Evolutionary conservation across 2,329 filamentous ascomycete genomes (phyloP).

Genomic region (Calonectria pauciramosa): DNA sequence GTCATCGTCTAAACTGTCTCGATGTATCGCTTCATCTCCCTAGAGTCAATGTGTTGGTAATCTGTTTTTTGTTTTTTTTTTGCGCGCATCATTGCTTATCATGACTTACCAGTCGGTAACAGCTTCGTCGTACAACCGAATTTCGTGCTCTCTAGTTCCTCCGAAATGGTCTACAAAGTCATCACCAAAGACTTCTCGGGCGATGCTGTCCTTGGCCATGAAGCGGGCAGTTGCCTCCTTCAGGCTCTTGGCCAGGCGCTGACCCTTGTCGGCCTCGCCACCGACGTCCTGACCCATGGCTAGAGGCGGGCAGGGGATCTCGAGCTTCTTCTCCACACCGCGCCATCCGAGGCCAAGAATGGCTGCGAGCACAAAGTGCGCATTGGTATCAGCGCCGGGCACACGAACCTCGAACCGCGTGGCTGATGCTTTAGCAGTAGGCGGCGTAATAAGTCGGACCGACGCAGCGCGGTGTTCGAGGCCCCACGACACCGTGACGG

Average conservation of each 20-base stretch:
- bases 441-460: constrained; percentile 89
- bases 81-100: too few relatives aligned
- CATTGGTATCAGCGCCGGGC: constrained; percentile 93
- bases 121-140: constrained; percentile 92
- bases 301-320: constrained; percentile 85
- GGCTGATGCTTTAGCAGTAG: constrained; percentile 85
- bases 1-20: constrained; percentile 70
- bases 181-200: constrained; percentile 94
- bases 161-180: constrained; percentile 97
- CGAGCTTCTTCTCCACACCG: constrained; percentile 92
- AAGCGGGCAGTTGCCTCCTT: constrained; percentile 88
- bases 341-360: constrained; percentile 91
- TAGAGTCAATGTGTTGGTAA: constrained; percentile 49
- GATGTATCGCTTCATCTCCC: constrained; percentile 84
- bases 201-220: constrained; percentile 82
- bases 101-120: constrained; percentile 92
- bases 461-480: constrained; percentile 94
- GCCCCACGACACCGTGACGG: constrained; percentile 97
- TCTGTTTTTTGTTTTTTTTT: background rate
- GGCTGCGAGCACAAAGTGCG: constrained; percentile 87
- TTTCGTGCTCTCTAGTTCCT: constrained; percentile 92
- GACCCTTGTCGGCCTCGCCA: constrained; percentile 76
- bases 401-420: constrained; percentile 95
- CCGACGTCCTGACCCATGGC: constrained; percentile 89
- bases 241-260: constrained; percentile 85